Base-by-base conservation (phyloP, 75 land plant genomes). In the Pinus albicaulis region DNA sequence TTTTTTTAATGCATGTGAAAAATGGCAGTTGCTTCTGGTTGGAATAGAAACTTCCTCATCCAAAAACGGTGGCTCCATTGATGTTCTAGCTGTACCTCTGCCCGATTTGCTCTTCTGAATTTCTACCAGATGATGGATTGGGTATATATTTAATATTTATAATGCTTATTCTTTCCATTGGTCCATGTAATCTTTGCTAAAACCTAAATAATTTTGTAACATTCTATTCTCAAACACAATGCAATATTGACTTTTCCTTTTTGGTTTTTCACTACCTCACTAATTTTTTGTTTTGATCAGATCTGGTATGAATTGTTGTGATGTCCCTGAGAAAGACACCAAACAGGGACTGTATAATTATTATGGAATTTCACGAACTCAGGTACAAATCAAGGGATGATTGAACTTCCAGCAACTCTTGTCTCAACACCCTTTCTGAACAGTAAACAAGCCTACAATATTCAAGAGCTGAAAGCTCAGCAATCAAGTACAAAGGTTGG, bases 1-100 rank as follows among this genome's bases (percentile, higher is more conserved):
- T 28, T 53, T 55, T 4, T 97, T 95, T 86, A 95, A 90, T 75
- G 78, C 78, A 62, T 97, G 99, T 79, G 80, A 92, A 60, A 77
- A 86, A 74, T 97, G 99, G 99, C 92, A 98, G 4, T 88, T 97
- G 44, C 77, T 90, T 34, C 95, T 92, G 65, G 79, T 86, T 63
- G 71, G 66, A 15, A 19, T 86, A 24, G 77, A 82, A 71, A 78
- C 92, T 76, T 71, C 58, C 68, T 48, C 86, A 87, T 13, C 88
- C 95, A 13, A 79, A 90, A 69, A 90, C 1, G 81, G 78, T 97
- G 98, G 99, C 72, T 71, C 11, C 94, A 98, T 72, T 86, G 82
- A 90, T 94, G 93, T 83, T 84, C 56, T 48, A 57, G 99, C 91
- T 97, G 99, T 97, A 86, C 90, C 95, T 94, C n/a, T 17, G 20